Base-by-base conservation (phyloP, 805 yeast species). In the Myxozyma vanderwaltii region DNA sequence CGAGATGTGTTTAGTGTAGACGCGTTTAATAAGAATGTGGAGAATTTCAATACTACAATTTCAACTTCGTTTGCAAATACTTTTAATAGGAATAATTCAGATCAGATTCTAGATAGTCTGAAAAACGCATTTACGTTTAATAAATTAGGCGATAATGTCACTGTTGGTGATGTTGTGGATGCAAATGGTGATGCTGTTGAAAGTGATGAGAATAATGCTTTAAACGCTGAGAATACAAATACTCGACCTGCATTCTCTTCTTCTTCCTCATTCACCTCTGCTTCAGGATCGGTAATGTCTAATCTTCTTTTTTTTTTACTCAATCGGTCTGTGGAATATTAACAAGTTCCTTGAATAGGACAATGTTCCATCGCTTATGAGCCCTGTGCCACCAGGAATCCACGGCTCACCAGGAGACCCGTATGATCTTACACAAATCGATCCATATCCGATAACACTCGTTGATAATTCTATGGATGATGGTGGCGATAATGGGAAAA, bases 401-500 rank as follows among this genome's bases (percentile, higher is more conserved):
- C 36, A 48, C 10, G 57, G 57, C 7, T 54, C 62, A 1, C 68
- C 65, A 4, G 64, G 63, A 24, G 67, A 64, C 29, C 67, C 61
- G 2, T 52, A 56, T 27, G 65, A 61, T 21, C 61, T 67, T n/a
- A 61, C 56, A 2, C 41, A 17, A 17, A 56, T 77, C 33, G 70
- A 77, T 1, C 81, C 81, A 0, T 68, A 72, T 2, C 82, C 81
- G 10, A 79, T 79, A 5, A 69, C 69, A 41, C 59, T 79, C 49
- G 69, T 72, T 10, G 75, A 77, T 49, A 70, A 76, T 48, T 70
- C 65, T 26, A 44, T 51, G 23, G 70, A 65, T 13, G 69, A 59
- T 19, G 59, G 39, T 7, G 56, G 51, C 2, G 55, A 26, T 4
- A 36, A 53, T 26, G 59, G 60, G 6, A 58, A 53, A 8, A 44